Percentiles rank a stretch among this genome's conserved stretches.
Conservation (phyloP, 208 protist genomes). For the Crithidia thermophila region DNA sequence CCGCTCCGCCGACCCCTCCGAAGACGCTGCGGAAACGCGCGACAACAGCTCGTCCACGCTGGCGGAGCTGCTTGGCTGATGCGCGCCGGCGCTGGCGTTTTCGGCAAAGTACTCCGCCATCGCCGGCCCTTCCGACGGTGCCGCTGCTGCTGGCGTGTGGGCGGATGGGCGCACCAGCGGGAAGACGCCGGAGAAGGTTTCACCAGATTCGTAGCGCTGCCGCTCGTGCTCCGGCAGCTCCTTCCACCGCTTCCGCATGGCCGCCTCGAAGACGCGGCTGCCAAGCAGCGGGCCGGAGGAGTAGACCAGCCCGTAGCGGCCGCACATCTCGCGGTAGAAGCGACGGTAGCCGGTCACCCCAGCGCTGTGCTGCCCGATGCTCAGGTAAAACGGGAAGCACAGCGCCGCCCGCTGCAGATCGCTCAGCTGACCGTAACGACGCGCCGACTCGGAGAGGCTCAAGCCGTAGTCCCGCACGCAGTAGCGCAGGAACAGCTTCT, state of each 20-base stretch:
- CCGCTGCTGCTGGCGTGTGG: background rate
- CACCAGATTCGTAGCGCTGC: constrained; percentile 40
- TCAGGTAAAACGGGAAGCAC: constrained; percentile 78
- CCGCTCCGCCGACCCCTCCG: too few species aligned
- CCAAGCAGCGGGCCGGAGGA: constrained; percentile 20
- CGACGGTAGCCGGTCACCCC: constrained; percentile 43
- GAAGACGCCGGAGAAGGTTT: constrained; percentile 45
- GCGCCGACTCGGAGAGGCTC: constrained; percentile 36
- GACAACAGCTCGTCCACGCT: background rate
- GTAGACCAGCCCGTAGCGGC: constrained; percentile 53
- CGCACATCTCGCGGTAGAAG: constrained; percentile 70
- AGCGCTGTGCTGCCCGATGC: constrained; percentile 42
- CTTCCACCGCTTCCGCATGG: constrained; percentile 72
- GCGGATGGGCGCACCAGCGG: constrained; percentile 35
- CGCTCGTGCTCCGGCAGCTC: constrained; percentile 57
- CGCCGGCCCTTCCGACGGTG: background rate
- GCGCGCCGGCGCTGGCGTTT: too few species aligned
- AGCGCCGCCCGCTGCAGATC: constrained; percentile 80
- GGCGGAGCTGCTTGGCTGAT: background rate
- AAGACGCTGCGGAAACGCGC: too few species aligned
- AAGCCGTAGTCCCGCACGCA: constrained; percentile 82
- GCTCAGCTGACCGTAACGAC: constrained; percentile 43
- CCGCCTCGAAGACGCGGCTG: constrained; percentile 63
- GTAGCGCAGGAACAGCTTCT: constrained; percentile 65
- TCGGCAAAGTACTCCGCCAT: constrained; percentile 20